Base-by-base conservation (phyloP, 805 yeast species). In the Starmerella davenportii region DNA sequence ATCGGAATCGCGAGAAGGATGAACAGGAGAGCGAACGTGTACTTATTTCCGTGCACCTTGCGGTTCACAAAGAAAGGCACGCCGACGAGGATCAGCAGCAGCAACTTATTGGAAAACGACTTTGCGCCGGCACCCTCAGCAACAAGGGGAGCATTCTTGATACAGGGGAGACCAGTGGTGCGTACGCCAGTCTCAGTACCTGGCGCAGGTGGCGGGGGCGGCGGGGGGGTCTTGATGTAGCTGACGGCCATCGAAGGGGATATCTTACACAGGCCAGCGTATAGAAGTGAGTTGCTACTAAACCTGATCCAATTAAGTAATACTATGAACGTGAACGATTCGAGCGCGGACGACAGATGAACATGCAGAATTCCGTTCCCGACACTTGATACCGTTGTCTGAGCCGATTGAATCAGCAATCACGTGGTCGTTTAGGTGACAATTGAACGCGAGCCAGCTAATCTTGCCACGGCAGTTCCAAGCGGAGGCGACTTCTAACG, bases 61-160 rank as follows among this genome's bases (percentile, higher is more conserved):
- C 72, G 64, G 38, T 76, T 66, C 43, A 78, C 52, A 54, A 68
- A 74, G 49, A 51, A 68, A 11, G 95, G 93, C 38, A 78, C 57
- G 21, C 68, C 64, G 5, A 65, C 50, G 43, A 78, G 51, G 23
- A 75, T 53, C 2, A 64, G 63, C 17, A 67, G 38, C 42, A 82
- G 53, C 11, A 70, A 53, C 47, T 51, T 51, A 60, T 84, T 82
- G 58, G 70, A 69, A 62, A 84, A 82, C 51, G 74, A 71, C 55
- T 70, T 74, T 24, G 84, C 66, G 20, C 92, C 84, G 4, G 94
- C 80, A 31, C 94, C 95, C 55, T 82, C 95, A 4, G 93, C 93
- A 21, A 93, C 85, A 44, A 81, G 64, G 9, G 84, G 84, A 2
- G 87, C 93, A 55, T 82, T 82, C 53, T 76, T 72, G 55, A 82